These are phyloP conservation scores for Galerina sulciceps DNA, from an alignment of 768 basidiomycete species.

Conservation along the genomic window DNA sequence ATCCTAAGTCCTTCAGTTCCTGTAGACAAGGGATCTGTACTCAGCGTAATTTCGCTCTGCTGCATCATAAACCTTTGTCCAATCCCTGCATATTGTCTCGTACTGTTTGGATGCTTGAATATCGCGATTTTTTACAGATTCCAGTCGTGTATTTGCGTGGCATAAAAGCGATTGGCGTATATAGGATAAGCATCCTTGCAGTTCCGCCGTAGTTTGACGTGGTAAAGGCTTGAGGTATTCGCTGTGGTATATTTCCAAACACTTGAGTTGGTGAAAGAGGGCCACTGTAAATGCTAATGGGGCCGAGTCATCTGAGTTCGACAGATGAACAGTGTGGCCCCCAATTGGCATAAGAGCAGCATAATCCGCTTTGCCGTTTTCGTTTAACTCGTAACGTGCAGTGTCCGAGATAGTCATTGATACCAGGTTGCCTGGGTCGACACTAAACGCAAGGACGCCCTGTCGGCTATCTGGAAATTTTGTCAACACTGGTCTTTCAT, in stretches of 20 bases:
- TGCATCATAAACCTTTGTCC: slow-evolving; percentile 22
- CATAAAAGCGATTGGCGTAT: slow-evolving; percentile 33
- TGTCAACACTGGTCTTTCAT: too few relatives aligned
- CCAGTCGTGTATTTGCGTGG: slow-evolving; percentile 21
- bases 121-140: slow-evolving; percentile 13
- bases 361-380: slow-evolving; percentile 1
- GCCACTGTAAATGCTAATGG: slow-evolving; percentile 6
- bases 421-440: slow-evolving; percentile 6
- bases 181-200: slow-evolving; percentile 29
- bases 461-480: too few relatives aligned
- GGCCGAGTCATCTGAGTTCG: neutral
- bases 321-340: neutral
- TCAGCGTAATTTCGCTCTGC: slow-evolving; percentile 6
- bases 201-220: slow-evolving; percentile 15
- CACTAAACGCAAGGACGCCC: too few relatives aligned
- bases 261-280: slow-evolving; percentile 19
- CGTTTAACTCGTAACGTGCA: neutral
- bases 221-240: slow-evolving; percentile 15
- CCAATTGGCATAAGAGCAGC: slow-evolving; percentile 1
- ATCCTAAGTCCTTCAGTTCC: neutral
- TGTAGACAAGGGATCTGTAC: neutral
- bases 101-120: slow-evolving; percentile 13
- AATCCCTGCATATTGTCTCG: slow-evolving; percentile 17
- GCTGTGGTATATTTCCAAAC: slow-evolving; percentile 14
- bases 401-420: slow-evolving; percentile 13